These are phyloP conservation scores for Trichophyton verrucosum DNA, from an alignment of 2,329 filamentous ascomycete genomes.

Conservation along the genomic window DNA sequence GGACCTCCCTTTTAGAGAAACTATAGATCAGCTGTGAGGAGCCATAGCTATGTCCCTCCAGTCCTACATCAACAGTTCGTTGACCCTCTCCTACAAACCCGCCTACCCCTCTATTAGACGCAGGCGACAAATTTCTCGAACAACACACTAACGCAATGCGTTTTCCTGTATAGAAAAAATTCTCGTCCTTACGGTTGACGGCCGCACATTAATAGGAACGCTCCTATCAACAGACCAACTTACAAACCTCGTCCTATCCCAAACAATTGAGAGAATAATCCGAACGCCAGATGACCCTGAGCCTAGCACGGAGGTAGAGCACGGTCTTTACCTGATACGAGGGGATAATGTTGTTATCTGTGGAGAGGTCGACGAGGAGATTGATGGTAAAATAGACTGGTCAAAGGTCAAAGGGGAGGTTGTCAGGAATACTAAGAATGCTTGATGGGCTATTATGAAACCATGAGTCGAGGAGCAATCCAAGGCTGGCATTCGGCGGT, in stretches of 20 bases:
- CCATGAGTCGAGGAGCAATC: neutral
- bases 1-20: neutral
- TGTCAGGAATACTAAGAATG: constrained; percentile 75
- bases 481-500: too few relatives aligned
- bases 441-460: constrained; percentile 20
- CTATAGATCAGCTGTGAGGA: neutral
- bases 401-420: constrained; percentile 71
- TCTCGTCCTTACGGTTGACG: constrained; percentile 81
- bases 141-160: neutral
- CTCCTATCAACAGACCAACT: constrained; percentile 79
- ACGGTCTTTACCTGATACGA: constrained; percentile 82
- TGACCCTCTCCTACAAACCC: neutral
- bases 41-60: constrained; percentile 40
- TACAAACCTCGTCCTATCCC: constrained; percentile 79
- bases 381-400: constrained; percentile 91
- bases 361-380: constrained; percentile 75
- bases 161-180: constrained; percentile 58
- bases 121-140: too few relatives aligned
- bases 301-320: constrained; percentile 63
- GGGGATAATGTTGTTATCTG: constrained; percentile 91
- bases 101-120: neutral
- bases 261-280: constrained; percentile 82
- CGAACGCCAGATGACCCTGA: constrained; percentile 72
- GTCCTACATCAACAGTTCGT: constrained; percentile 40
- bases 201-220: constrained; percentile 70